Evolutionary conservation across 2,329 filamentous ascomycete species (phyloP).

Genomic region (Verticillium tricorpus): DNA sequence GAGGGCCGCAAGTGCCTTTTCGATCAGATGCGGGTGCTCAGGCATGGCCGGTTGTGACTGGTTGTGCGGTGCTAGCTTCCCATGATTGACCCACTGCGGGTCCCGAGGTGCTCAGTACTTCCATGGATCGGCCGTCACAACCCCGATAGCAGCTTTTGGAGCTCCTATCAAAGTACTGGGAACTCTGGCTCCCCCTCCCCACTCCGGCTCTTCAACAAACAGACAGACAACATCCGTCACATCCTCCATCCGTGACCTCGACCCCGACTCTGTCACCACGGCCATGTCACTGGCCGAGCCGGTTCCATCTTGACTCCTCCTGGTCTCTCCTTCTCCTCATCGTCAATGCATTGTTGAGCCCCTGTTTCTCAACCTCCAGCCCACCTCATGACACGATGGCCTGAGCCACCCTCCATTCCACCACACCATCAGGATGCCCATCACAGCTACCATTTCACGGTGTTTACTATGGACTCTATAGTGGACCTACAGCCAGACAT

Average conservation of each 20-base stretch:
- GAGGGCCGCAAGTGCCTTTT: constrained; percentile 15
- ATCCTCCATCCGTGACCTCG: background rate
- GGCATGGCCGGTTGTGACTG: constrained; percentile 5
- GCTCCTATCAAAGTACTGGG: background rate
- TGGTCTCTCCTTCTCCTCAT: background rate
- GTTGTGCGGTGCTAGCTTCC: constrained; percentile 11
- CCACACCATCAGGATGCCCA: background rate
- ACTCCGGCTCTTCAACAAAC: background rate
- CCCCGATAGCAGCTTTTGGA: background rate
- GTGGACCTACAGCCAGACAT: too few species aligned
- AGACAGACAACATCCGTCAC: background rate
- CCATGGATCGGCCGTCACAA: background rate
- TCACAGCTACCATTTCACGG: background rate
- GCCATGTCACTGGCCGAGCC: background rate
- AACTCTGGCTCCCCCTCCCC: background rate
- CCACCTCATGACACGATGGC: background rate
- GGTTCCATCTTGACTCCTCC: background rate
- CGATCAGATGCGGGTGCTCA: constrained; percentile 9
- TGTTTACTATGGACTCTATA: background rate
- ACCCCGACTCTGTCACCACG: background rate
- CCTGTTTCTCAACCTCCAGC: background rate
- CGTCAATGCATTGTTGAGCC: background rate
- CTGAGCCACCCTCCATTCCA: background rate
- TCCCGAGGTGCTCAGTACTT: background rate
- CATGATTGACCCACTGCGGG: constrained; percentile 2